Base-by-base conservation (phyloP, 306 rosid species). In the Castanea mollissima region DNA sequence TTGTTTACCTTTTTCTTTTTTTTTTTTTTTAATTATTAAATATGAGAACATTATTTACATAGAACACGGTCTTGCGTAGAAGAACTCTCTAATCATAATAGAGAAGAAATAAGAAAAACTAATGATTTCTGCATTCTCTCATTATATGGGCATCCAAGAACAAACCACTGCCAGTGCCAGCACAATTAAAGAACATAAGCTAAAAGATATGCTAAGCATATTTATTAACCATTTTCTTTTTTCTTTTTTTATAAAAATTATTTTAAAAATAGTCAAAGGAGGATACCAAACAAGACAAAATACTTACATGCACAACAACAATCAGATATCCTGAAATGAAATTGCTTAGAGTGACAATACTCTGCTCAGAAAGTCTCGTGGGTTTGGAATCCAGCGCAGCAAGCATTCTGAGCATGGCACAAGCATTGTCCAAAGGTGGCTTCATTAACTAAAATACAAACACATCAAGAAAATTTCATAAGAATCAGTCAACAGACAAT, bases 381-480 rank as follows among this genome's bases (percentile, higher is more conserved):
- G 90, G 89, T 68, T 89, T 78, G 55, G 87, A 86, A 86, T 90
- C 95, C 80, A 94, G 67, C 14, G 81, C 56, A 71, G 81, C 71
- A 29, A 94, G 87, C 82, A 85, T 78, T 75, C 92, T 89, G 49
- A 94, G 89, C 86, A 94, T 85, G 73, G 96, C 90, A 74, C 91
- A 94, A 59, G 71, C 18, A 70, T 89, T 94, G 78, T 87, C 92
- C 68, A 94, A 51, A n/a, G 90, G 90, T 63, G 89, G 92, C 79
- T 80, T 89, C 76, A 73, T 78, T 34, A 51, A 23, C 95, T 90
- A 87, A 41, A 46, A 64, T 14, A 84, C 60, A 82, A 79, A 52
- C 72, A 12, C 59, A 65, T 73, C 51, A 2, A 75, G 76, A 74
- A 75, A 60, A 41, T 52, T 29, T 70, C 32, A 18, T 49, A 60